These are phyloP conservation scores for Lasiosphaeria hispida DNA, from an alignment of 495 filamentous ascomycete species.

Conservation along the genomic window DNA sequence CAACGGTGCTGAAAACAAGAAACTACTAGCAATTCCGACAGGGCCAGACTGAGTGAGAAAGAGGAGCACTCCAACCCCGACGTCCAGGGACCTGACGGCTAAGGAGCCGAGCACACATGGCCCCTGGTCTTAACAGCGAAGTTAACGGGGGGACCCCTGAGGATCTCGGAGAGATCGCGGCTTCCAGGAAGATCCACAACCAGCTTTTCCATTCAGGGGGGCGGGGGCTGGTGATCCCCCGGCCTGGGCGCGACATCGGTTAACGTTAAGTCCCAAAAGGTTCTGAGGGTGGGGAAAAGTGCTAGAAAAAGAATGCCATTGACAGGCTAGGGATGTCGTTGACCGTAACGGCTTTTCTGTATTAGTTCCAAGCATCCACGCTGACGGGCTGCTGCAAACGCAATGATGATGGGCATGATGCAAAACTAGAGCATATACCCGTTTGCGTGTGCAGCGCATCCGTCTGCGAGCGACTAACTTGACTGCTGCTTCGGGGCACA, in stretches of 20 bases:
- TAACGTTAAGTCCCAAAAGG: slow-evolving; percentile 12
- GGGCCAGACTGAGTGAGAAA: background rate
- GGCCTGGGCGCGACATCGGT: slow-evolving; percentile 19
- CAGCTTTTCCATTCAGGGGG: slow-evolving; percentile 18
- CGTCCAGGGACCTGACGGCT: background rate
- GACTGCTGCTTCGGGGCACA: slow-evolving; percentile 16
- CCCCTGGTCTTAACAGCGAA: slow-evolving; percentile 20
- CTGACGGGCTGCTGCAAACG: background rate
- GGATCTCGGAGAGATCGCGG: slow-evolving; percentile 30
- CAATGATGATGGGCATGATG: slow-evolving; percentile 5
- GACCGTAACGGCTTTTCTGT: too few relatives aligned
- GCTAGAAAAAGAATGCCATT: background rate
- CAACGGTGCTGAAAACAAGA: slow-evolving; percentile 1
- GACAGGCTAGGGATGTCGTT: too few relatives aligned
- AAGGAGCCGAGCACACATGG: slow-evolving; percentile 9
- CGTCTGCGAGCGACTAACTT: slow-evolving; percentile 14
- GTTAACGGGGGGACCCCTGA: slow-evolving; percentile 29
- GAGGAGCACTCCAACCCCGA: slow-evolving; percentile 8
- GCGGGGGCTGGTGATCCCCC: slow-evolving; percentile 2
- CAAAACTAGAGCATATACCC: slow-evolving; percentile 6
- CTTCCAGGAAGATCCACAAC: slow-evolving; percentile 25
- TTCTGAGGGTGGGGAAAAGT: slow-evolving; percentile 9
- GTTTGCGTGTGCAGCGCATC: slow-evolving; percentile 6
- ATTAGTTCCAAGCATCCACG: too few relatives aligned
- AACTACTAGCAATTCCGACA: background rate